Conservation (phyloP, 139 green algal species). For the Trebouxia sp. region DNA sequence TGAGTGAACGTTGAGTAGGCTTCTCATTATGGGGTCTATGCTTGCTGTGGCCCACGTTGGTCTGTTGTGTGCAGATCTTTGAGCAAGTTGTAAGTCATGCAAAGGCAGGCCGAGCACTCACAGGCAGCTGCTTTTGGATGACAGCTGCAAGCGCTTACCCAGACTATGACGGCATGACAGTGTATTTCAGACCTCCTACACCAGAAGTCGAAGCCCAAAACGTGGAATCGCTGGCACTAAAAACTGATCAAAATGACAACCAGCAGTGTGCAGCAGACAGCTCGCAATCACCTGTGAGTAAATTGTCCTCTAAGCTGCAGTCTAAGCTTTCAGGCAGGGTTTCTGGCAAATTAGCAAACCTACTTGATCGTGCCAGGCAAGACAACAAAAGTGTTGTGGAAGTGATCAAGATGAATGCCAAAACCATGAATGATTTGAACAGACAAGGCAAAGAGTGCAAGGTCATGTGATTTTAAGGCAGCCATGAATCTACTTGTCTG, state of each 20-base stretch:
- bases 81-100: constrained; percentile 27
- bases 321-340: neutral
- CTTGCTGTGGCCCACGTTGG: too few relatives aligned
- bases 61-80: constrained; percentile 27
- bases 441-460: constrained; percentile 19
- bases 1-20: too few relatives aligned
- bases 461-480: constrained; percentile 10
- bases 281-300: neutral
- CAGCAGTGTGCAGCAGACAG: neutral
- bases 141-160: constrained; percentile 51
- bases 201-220: constrained; percentile 3
- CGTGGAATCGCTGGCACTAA: neutral
- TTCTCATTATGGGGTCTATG: too few relatives aligned
- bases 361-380: neutral
- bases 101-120: constrained; percentile 11
- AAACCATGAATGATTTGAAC: constrained; percentile 10
- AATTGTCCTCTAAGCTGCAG: neutral
- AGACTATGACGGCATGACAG: constrained; percentile 68
- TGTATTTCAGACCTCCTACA: constrained; percentile 46
- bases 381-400: constrained; percentile 8
- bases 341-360: neutral
- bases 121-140: constrained; percentile 53
- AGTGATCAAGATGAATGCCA: constrained; percentile 5
- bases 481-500: too few relatives aligned
- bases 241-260: neutral